Conservation (phyloP, 78 protist species). For the Dictyostelium brefeldianum region DNA sequence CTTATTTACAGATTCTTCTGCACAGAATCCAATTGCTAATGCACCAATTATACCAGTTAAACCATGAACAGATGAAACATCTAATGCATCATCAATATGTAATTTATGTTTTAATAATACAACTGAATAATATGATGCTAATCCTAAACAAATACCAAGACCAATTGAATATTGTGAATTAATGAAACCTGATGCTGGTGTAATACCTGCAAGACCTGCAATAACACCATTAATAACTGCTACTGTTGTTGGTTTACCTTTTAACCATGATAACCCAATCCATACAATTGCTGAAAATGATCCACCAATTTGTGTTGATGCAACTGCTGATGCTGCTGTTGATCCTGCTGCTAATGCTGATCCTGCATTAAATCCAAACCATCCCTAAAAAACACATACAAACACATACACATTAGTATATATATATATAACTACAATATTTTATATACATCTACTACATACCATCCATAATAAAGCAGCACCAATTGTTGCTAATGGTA, state of each 20-base stretch:
- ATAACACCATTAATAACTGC: constrained; percentile 80
- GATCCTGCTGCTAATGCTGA: constrained; percentile 75
- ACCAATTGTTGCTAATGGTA: constrained; percentile 89
- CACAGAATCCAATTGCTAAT: constrained; percentile 78
- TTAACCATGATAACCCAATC: constrained; percentile 73
- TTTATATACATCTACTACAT: too few relatives aligned
- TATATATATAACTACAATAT: too few relatives aligned
- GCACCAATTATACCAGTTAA: constrained; percentile 87
- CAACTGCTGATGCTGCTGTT: constrained; percentile 83
- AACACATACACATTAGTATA: too few relatives aligned
- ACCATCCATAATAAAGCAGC: constrained; percentile 91
- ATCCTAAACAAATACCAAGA: constrained; percentile 73
- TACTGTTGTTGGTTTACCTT: constrained; percentile 81
- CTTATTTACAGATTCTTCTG: constrained; percentile 35
- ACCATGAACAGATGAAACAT: constrained; percentile 87
- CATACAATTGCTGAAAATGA: constrained; percentile 78
- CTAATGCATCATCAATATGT: constrained; percentile 89
- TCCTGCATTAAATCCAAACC: constrained; percentile 96
- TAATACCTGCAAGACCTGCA: constrained; percentile 90
- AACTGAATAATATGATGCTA: constrained; percentile 66
- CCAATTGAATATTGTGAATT: constrained; percentile 74
- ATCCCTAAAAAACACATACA: constrained; percentile 52
- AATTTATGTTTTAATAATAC: constrained; percentile 74
- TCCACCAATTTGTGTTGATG: constrained; percentile 86
- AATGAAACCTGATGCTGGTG: constrained; percentile 92